Evolutionary conservation across 805 yeast genomes (phyloP).

Genomic region (Vanderwaltozyma polyspora): DNA sequence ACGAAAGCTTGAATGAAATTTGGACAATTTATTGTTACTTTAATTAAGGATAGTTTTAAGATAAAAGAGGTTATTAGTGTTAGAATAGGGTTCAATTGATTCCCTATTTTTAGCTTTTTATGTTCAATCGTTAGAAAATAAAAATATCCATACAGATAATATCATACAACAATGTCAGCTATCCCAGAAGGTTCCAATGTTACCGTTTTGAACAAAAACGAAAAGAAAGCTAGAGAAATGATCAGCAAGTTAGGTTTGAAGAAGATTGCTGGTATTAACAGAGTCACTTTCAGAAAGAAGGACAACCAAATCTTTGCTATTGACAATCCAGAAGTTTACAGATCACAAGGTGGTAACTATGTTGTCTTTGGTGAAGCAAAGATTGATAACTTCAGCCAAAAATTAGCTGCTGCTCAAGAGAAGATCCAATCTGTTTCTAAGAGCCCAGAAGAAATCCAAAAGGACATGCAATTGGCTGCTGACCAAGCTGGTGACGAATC

Average conservation of each 20-base stretch:
- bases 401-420: conserved; percentile 73
- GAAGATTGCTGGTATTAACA: conserved; percentile 81
- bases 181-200: conserved; percentile 12
- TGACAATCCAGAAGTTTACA: conserved; percentile 91
- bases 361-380: conserved; percentile 97
- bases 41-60: too few relatives aligned
- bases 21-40: too few relatives aligned
- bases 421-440: conserved; percentile 38
- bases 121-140: too few relatives aligned
- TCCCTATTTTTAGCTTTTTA: too few relatives aligned
- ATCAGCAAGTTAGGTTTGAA: conserved; percentile 82
- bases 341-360: conserved; percentile 84
- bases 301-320: conserved; percentile 86
- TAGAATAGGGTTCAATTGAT: too few relatives aligned
- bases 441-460: conserved; percentile 71
- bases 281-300: conserved; percentile 92
- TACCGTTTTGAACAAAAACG: conserved; percentile 75
- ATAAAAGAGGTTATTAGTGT: too few relatives aligned
- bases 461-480: conserved; percentile 66
- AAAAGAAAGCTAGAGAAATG: conserved; percentile 88
- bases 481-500: conserved; percentile 30
- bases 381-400: conserved; percentile 85
- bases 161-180: neutral
- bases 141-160: too few relatives aligned
- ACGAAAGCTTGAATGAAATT: too few relatives aligned